Percentiles rank a stretch among this genome's conserved stretches.
These are phyloP conservation scores for Polygonum aviculare DNA, from an alignment of 148 eudicot genomes.

Conservation along the genomic window DNA sequence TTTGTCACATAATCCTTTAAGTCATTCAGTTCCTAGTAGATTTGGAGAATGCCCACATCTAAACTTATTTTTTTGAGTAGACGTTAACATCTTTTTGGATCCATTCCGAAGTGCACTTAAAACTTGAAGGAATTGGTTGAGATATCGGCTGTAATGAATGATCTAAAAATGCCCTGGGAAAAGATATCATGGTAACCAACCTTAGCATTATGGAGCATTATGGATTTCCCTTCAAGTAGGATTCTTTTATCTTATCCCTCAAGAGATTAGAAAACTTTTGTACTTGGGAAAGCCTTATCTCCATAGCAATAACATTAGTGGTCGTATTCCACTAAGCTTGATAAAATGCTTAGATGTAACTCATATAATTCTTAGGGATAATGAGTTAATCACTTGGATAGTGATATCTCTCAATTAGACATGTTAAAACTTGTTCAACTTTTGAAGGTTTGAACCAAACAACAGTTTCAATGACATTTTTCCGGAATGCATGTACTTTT, in stretches of 20 bases:
- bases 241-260: conserved; percentile 48
- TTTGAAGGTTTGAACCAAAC: conserved; percentile 48
- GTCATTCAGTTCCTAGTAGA: neutral
- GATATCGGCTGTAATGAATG: neutral
- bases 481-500: conserved; percentile 52
- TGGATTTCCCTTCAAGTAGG: neutral
- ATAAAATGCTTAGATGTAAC: conserved; percentile 51
- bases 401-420: conserved; percentile 56
- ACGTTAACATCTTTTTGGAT: neutral
- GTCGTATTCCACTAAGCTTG: conserved; percentile 57
- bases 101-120: neutral
- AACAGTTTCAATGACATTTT: conserved; percentile 51
- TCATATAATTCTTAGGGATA: conserved; percentile 51
- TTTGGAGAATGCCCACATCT: neutral
- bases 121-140: neutral
- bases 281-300: conserved; percentile 51
- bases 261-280: conserved; percentile 43
- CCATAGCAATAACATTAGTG: conserved; percentile 55
- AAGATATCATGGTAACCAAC: neutral
- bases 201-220: neutral
- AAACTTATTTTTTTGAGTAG: neutral
- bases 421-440: conserved; percentile 48
- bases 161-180: conserved; percentile 9
- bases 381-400: conserved; percentile 40
- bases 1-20: neutral